These are phyloP conservation scores for Coriaria nepalensis DNA, from an alignment of 306 rosid genomes.

Conservation along the genomic window DNA sequence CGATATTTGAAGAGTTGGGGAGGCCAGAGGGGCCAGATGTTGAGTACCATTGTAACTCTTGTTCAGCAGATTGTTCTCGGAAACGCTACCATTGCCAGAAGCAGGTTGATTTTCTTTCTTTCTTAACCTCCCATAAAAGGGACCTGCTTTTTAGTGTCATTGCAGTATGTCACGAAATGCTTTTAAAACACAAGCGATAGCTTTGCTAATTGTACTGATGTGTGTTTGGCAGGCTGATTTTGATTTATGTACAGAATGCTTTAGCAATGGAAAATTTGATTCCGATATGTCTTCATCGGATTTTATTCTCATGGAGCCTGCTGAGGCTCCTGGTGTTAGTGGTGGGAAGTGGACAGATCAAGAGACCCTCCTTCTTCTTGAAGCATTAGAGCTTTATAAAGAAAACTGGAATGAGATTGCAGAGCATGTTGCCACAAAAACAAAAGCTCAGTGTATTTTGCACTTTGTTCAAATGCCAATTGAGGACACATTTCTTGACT, in stretches of 20 bases:
- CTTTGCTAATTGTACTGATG: neutral
- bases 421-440: slow-evolving; percentile 89
- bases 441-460: slow-evolving; percentile 85
- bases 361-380: slow-evolving; percentile 93
- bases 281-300: slow-evolving; percentile 78
- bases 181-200: no score
- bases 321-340: slow-evolving; percentile 67
- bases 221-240: slow-evolving; percentile 77
- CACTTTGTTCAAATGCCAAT: slow-evolving; percentile 98
- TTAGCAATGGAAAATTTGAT: slow-evolving; percentile 66
- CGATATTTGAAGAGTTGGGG: slow-evolving; percentile 61
- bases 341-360: slow-evolving; percentile 99
- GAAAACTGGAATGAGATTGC: slow-evolving; percentile 96
- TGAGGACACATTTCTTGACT: slow-evolving; percentile 60
- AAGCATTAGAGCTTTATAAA: slow-evolving; percentile 82
- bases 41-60: slow-evolving; percentile 95
- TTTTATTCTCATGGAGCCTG: slow-evolving; percentile 97
- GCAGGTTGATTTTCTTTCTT: slow-evolving; percentile 40
- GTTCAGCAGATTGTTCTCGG: slow-evolving; percentile 94
- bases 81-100: slow-evolving; percentile 98
- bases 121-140: no score
- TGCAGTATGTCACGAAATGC: no score
- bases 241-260: slow-evolving; percentile 83
- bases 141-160: no score
- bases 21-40: slow-evolving; percentile 74